Evolutionary conservation across 495 filamentous ascomycete genomes (phyloP).

Genomic region (Penicillium cataractarum): DNA sequence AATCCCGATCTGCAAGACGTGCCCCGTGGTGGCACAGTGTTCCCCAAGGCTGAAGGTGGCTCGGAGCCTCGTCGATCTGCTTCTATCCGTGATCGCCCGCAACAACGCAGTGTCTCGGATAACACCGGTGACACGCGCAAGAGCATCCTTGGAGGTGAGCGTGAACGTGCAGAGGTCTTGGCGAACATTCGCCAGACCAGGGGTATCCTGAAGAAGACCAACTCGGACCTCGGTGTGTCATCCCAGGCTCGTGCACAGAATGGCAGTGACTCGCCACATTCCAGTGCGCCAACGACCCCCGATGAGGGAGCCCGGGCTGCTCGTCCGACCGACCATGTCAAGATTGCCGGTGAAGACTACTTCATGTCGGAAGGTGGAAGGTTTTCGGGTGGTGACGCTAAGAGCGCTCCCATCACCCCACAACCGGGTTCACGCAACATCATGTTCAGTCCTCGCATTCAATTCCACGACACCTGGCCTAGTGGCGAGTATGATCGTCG

Average conservation of each 20-base stretch:
- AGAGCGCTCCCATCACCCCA: constrained; percentile 79
- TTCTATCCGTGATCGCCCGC: constrained; percentile 49
- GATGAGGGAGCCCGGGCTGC: constrained; percentile 67
- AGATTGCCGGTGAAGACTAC: constrained; percentile 84
- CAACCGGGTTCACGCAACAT: constrained; percentile 73
- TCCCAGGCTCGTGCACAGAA: constrained; percentile 66
- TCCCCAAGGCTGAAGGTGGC: constrained; percentile 77
- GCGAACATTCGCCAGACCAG: constrained; percentile 74
- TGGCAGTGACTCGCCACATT: constrained; percentile 75
- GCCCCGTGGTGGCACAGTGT: constrained; percentile 75
- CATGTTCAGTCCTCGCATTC: constrained; percentile 88
- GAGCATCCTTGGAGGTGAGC: constrained; percentile 90
- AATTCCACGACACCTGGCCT: constrained; percentile 96
- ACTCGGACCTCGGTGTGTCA: constrained; percentile 65
- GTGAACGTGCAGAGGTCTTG: constrained; percentile 86
- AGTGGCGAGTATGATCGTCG: constrained; percentile 93
- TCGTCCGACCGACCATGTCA: constrained; percentile 64
- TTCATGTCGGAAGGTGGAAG: constrained; percentile 72
- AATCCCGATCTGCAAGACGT: constrained; percentile 72
- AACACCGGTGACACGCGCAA: constrained; percentile 62
- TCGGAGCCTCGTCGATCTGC: constrained; percentile 35
- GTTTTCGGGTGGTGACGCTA: constrained; percentile 61
- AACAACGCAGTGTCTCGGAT: constrained; percentile 48
- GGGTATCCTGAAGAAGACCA: constrained; percentile 84
- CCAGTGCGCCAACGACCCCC: constrained; percentile 82